Percentiles rank a stretch among this genome's conserved stretches.
These are phyloP conservation scores for Gracilaria gracilis DNA, from an alignment of 23 red algal species.

Conservation along the genomic window DNA sequence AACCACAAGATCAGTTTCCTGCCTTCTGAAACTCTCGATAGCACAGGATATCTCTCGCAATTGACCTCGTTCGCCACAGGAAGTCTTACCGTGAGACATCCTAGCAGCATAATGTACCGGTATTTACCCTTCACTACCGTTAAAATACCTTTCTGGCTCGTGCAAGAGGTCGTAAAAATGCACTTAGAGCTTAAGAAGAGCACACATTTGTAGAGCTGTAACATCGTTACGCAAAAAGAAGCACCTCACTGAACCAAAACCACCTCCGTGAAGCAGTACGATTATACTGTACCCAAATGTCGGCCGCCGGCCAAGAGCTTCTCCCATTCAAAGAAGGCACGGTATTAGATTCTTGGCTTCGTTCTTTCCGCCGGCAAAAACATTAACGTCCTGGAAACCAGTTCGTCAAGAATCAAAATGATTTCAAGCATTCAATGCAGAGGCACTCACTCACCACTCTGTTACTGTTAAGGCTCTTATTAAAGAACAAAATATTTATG, in stretches of 20 bases:
- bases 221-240: background rate
- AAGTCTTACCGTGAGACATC: no score
- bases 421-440: constrained; percentile 22
- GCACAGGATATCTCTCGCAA: background rate
- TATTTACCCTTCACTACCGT: background rate
- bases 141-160: background rate
- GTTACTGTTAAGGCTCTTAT: background rate
- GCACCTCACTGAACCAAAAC: background rate
- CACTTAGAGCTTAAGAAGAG: background rate
- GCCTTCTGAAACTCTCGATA: no score
- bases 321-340: background rate
- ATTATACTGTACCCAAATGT: no score
- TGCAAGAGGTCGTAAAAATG: background rate
- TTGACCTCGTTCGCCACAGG: no score
- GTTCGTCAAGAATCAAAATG: constrained; percentile 5
- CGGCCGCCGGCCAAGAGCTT: no score
- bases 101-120: background rate
- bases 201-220: background rate
- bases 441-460: constrained; percentile 20
- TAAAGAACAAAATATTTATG: constrained; percentile 14
- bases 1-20: no score
- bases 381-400: background rate
- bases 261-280: background rate
- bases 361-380: background rate
- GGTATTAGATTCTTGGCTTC: background rate